Conservation (phyloP, 192 early-diverging fungal genomes). For the Umbelopsis ramanniana region DNA sequence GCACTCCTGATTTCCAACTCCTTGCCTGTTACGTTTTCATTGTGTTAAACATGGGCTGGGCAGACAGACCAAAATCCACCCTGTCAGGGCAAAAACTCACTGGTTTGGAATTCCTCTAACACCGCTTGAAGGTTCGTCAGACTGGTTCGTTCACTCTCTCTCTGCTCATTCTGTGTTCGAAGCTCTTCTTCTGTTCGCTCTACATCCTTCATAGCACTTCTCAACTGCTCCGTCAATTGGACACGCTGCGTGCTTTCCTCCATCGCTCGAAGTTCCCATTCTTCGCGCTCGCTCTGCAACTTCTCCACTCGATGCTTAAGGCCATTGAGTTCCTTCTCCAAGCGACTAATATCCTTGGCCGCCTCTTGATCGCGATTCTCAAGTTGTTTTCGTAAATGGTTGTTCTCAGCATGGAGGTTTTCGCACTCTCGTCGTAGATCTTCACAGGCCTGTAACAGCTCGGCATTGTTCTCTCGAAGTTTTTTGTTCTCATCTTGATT, state of each 20-base stretch:
- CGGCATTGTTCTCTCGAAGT: slow-evolving; percentile 56
- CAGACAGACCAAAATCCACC: background rate
- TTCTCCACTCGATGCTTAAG: slow-evolving; percentile 59
- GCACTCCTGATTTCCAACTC: slow-evolving; percentile 62
- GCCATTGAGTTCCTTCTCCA: slow-evolving; percentile 56
- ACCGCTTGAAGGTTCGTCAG: slow-evolving; percentile 84
- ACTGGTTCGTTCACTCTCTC: slow-evolving; percentile 61
- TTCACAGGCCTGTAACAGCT: slow-evolving; percentile 60
- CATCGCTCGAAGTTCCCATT: slow-evolving; percentile 60
- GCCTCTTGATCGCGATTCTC: slow-evolving; percentile 64
- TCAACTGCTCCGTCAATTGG: slow-evolving; percentile 51
- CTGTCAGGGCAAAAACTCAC: too few species aligned
- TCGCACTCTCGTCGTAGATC: slow-evolving; percentile 64
- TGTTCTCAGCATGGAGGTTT: slow-evolving; percentile 45
- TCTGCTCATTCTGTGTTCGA: slow-evolving; percentile 49
- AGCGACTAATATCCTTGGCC: slow-evolving; percentile 59
- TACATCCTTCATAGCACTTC: slow-evolving; percentile 41
- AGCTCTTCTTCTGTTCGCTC: slow-evolving; percentile 53
- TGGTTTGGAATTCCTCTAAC: slow-evolving; percentile 85
- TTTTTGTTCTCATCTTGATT: slow-evolving; percentile 73
- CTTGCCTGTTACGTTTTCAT: slow-evolving; percentile 37
- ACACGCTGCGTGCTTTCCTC: slow-evolving; percentile 60
- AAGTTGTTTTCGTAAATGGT: background rate
- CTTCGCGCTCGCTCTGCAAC: slow-evolving; percentile 65
- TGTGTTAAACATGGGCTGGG: background rate